Conservation (phyloP, 305 asterid species). For the Fraxinus paxiana region DNA sequence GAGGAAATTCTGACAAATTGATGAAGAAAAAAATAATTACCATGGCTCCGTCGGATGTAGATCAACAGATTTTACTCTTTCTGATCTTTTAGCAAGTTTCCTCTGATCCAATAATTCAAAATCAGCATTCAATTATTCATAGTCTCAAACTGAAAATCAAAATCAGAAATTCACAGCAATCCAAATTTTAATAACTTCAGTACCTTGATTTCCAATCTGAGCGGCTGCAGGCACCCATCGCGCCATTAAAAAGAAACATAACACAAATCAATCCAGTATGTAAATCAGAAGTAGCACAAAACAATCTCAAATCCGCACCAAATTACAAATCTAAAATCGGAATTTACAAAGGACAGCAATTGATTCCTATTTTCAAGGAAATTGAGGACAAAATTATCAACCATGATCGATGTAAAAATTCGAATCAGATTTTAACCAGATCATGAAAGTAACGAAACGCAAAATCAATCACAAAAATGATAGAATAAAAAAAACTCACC, state of each 20-base stretch:
- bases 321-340: not conserved
- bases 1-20: not conserved
- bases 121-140: constrained; percentile 28
- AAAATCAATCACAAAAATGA: not conserved
- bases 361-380: not conserved
- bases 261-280: not conserved
- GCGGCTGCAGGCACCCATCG: constrained; percentile 51
- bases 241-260: constrained; percentile 5
- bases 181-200: constrained; percentile 15
- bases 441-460: constrained; percentile 16
- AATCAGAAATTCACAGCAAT: not conserved
- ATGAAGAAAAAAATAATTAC: constrained; percentile 30
- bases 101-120: constrained; percentile 39
- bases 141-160: constrained; percentile 13
- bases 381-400: not conserved
- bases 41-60: constrained; percentile 87
- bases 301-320: not conserved
- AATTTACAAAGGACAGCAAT: not conserved
- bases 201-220: constrained; percentile 73
- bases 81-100: constrained; percentile 76
- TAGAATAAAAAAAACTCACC: not conserved
- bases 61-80: constrained; percentile 75
- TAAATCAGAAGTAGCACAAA: constrained; percentile 20
- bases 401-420: not conserved
- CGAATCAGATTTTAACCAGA: constrained; percentile 23